These are phyloP conservation scores for Leptographium lundbergii DNA, from an alignment of 2,329 filamentous ascomycete genomes.

Conservation along the genomic window DNA sequence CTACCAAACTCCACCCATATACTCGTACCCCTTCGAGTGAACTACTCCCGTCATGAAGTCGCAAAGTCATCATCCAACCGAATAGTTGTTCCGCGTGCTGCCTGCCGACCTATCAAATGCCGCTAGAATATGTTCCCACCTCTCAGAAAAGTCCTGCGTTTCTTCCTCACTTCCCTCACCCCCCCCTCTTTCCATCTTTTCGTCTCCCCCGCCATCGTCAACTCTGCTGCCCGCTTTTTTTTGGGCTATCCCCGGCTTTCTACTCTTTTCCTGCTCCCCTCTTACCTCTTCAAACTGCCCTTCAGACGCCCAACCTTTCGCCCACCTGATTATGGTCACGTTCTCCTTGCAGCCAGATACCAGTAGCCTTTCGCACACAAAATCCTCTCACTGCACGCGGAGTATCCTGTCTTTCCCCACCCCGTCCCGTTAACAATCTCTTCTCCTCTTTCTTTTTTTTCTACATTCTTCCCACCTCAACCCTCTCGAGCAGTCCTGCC, in stretches of 20 bases:
- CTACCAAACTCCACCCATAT: neutral
- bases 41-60: too few relatives aligned
- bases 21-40: too few relatives aligned
- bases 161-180: neutral
- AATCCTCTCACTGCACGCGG: neutral
- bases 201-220: constrained; percentile 8
- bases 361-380: constrained; percentile 3
- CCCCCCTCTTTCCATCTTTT: constrained; percentile 5
- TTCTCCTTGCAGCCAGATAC: neutral
- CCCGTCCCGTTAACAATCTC: constrained; percentile 9
- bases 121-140: constrained; percentile 2
- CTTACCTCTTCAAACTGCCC: neutral
- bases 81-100: neutral
- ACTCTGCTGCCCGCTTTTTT: constrained; percentile 8
- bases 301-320: neutral
- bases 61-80: neutral
- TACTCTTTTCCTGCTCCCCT: neutral
- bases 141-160: constrained; percentile 1
- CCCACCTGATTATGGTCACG: neutral
- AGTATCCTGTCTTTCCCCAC: constrained; percentile 2
- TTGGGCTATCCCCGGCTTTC: neutral
- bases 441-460: neutral
- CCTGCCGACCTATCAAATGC: constrained; percentile 6
- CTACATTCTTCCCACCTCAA: neutral
- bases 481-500: neutral